Base-by-base conservation (phyloP, 441 rosid genomes). In the Gossypium trilobum region DNA sequence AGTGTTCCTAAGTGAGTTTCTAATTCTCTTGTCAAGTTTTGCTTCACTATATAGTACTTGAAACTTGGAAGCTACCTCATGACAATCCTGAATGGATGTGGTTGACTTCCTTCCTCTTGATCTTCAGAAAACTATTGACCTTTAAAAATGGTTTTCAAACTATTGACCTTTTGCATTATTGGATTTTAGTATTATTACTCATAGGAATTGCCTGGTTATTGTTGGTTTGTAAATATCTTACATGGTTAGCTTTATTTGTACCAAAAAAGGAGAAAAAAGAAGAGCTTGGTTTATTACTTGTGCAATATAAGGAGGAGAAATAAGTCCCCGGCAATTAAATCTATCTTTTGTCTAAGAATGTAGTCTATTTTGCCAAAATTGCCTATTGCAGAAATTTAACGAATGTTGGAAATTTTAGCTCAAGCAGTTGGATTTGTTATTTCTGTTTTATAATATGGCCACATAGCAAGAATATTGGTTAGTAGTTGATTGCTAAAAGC, bases 341-440 rank as follows among this genome's bases (percentile, higher is more conserved):
- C 31, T 2, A 11, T 64, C 11, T 46, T 65, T 65, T 19, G 10
- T 62, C 50, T 7, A 9, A 8, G 68, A 19, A 0, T 29, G 14
- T 36, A 4, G 20, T 31, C 39, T 39, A 19, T 4, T 63, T 63
- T 3, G 1, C 13, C 19, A 5, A 65, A 65, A 65, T 44, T 42
- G 13, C 46, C 11, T 20, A 22, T 13, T 22, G 19, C 11, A 13
- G 57, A 66, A 66, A 46, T 46, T 48, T 7, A 46, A 13, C 0
- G 13, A 23, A 46, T 66, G 70, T 22, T 65, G 36, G 56, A 44
- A 13, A 22, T 65, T 64, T 64, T 65, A 65, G 55, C 36, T 44
- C 56, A 44, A 22, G 56, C 17, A n/a, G 11, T 65, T 65, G 13
- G 19, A 19, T 64, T 10, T 64, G 0, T 10, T 64, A 11, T 11